Conservation (phyloP, 352 stramenopile genomes). For the Globisporangium nagaii region DNA sequence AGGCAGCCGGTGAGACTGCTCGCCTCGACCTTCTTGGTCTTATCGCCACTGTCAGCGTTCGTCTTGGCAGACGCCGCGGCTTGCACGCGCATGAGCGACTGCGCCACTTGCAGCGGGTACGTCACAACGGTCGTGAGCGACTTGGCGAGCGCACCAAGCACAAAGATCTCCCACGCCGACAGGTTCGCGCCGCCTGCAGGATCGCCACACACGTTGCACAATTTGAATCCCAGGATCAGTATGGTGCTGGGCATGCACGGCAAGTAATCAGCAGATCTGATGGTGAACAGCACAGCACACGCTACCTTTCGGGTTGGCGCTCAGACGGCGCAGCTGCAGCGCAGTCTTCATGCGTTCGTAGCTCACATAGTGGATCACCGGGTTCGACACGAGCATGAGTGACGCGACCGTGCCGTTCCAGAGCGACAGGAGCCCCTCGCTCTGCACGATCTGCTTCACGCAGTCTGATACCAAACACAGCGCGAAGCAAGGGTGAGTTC, state of each 20-base stretch:
- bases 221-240: too few species aligned
- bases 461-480: slow-evolving; percentile 23
- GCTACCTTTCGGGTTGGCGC: slow-evolving; percentile 9
- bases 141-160: slow-evolving; percentile 90
- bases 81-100: slow-evolving; percentile 85
- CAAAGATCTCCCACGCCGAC: slow-evolving; percentile 84
- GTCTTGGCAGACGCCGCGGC: slow-evolving; percentile 15
- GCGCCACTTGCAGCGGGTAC: slow-evolving; percentile 93
- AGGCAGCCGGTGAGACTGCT: slow-evolving; percentile 29
- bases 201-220: background rate
- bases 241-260: too few species aligned
- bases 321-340: slow-evolving; percentile 35
- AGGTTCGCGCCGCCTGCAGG: slow-evolving; percentile 23
- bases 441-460: slow-evolving; percentile 43
- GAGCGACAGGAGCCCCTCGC: slow-evolving; percentile 81
- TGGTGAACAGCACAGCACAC: too few species aligned
- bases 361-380: slow-evolving; percentile 93
- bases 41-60: background rate
- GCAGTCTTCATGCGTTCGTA: slow-evolving; percentile 91
- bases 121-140: slow-evolving; percentile 90
- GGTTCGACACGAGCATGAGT: slow-evolving; percentile 93
- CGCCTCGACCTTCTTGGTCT: background rate
- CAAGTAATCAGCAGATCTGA: too few species aligned
- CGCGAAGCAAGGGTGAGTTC: slow-evolving; percentile 15
- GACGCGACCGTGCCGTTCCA: slow-evolving; percentile 91